Conservation (phyloP, 306 rosid genomes). For the Sicyos edulis region DNA sequence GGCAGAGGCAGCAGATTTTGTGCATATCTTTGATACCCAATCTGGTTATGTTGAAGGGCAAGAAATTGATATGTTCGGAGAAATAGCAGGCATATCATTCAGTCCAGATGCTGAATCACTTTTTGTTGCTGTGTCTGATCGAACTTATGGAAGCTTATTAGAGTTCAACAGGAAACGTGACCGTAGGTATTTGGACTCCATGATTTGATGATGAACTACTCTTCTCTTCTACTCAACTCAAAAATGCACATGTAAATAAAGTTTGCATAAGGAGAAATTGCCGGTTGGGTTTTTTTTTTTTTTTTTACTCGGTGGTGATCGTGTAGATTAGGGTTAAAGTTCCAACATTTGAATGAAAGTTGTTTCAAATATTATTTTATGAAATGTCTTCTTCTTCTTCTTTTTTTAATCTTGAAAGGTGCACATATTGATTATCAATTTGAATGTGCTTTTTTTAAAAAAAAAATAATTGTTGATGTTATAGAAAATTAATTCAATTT, state of each 20-base stretch:
- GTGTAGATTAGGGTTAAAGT: not conserved
- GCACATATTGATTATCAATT: not conserved
- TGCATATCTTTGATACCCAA: constrained; percentile 67
- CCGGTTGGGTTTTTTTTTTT: not conserved
- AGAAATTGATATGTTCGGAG: constrained; percentile 79
- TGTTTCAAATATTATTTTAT: not conserved
- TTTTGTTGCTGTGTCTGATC: constrained; percentile 75
- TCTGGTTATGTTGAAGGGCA: constrained; percentile 62
- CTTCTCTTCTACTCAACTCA: not conserved
- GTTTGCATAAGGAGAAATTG: not conserved
- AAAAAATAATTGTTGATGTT: not conserved
- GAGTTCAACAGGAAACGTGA: constrained; percentile 34
- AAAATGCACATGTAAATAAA: not conserved
- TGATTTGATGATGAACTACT: not conserved
- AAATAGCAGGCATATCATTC: constrained; percentile 80
- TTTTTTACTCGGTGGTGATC: not conserved
- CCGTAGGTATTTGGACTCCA: not conserved
- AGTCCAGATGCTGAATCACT: constrained; percentile 85
- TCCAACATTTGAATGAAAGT: not conserved
- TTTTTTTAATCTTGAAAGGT: not conserved
- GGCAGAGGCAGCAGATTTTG: constrained; percentile 90
- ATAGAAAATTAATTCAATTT: not conserved
- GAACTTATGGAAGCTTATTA: constrained; percentile 81
- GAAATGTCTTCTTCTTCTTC: not conserved
- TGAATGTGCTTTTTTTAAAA: not conserved